Conservation (phyloP, 495 filamentous ascomycete species). For the Lophiostoma macrostomum region DNA sequence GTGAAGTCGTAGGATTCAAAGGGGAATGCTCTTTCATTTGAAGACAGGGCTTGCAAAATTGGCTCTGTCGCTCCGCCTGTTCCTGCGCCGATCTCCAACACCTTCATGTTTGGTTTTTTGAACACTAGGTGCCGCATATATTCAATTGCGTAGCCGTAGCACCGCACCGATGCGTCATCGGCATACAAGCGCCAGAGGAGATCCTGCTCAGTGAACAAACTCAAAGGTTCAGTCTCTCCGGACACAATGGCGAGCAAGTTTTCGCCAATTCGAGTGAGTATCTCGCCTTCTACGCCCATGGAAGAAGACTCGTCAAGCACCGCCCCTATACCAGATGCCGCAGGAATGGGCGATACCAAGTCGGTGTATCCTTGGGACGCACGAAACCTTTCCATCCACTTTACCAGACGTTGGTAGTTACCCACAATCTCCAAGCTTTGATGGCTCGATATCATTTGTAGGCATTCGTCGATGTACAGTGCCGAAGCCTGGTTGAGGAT, state of each 20-base stretch:
- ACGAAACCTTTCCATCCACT: neutral
- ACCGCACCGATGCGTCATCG: neutral
- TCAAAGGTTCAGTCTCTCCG: neutral
- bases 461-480: too few species aligned
- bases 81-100: slow-evolving; percentile 13
- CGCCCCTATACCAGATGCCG: too few species aligned
- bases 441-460: too few species aligned
- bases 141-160: neutral
- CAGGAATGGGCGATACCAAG: too few species aligned
- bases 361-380: neutral
- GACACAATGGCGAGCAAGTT: neutral
- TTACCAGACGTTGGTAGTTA: too few species aligned
- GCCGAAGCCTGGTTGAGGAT: neutral
- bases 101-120: slow-evolving; percentile 11
- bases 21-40: neutral
- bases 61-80: slow-evolving; percentile 6
- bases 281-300: neutral
- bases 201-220: neutral
- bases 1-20: slow-evolving; percentile 1
- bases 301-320: neutral
- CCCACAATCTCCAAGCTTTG: too few species aligned
- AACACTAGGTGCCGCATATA: neutral
- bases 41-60: neutral
- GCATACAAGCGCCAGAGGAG: neutral
- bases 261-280: neutral